Evolutionary conservation across 148 eudicot genomes (phyloP).

Genomic region (Rhododendron molle): DNA sequence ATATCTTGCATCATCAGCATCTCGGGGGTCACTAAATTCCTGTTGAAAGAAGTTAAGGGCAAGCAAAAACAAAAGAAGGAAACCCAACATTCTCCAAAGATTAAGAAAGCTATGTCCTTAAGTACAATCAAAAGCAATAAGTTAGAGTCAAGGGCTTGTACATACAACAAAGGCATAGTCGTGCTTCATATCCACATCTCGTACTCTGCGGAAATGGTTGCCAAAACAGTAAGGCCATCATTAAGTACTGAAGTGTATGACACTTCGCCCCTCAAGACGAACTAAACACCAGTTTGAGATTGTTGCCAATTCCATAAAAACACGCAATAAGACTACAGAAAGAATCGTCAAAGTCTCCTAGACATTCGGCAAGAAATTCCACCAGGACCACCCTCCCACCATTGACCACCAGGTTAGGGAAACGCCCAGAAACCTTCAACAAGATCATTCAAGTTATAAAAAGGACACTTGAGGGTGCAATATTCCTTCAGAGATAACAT

Average conservation of each 20-base stretch:
- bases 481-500: slow-evolving; percentile 37
- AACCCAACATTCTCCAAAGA: slow-evolving; percentile 13
- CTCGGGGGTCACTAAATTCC: slow-evolving; percentile 92
- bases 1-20: slow-evolving; percentile 94
- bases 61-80: slow-evolving; percentile 13
- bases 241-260: slow-evolving; percentile 73
- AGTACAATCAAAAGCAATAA: slow-evolving; percentile 8
- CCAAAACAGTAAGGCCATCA: slow-evolving; percentile 99
- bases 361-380: slow-evolving; percentile 82
- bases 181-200: slow-evolving; percentile 99
- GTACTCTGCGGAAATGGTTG: slow-evolving; percentile 99
- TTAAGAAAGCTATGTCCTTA: neutral
- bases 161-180: slow-evolving; percentile 97
- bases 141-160: slow-evolving; percentile 23
- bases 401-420: slow-evolving; percentile 92
- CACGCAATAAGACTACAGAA: slow-evolving; percentile 84
- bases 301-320: slow-evolving; percentile 93
- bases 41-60: slow-evolving; percentile 24
- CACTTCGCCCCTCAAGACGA: slow-evolving; percentile 84
- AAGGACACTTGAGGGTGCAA: slow-evolving; percentile 42
- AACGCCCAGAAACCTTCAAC: slow-evolving; percentile 98
- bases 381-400: slow-evolving; percentile 97
- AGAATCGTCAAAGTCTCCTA: slow-evolving; percentile 97
- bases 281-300: slow-evolving; percentile 98
- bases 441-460: slow-evolving; percentile 83